Conservation (phyloP, 805 yeast species). For the Candida piceae region DNA sequence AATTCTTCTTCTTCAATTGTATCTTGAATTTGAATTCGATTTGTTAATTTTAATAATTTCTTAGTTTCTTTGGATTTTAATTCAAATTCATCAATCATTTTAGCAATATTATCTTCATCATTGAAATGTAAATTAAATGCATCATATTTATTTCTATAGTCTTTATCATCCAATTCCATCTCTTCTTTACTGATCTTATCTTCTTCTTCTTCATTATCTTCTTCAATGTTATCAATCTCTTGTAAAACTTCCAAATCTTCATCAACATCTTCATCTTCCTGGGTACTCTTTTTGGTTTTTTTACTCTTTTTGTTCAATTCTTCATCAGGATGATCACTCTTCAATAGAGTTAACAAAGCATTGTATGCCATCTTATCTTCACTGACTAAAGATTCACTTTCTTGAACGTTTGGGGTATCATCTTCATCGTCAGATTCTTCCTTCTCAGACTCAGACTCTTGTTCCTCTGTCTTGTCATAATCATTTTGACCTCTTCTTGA, state of each 20-base stretch:
- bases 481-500: constrained; percentile 33
- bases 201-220: constrained; percentile 10
- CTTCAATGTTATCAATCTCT: constrained; percentile 14
- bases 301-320: constrained; percentile 5
- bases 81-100: constrained; percentile 23
- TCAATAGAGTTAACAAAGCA: constrained; percentile 26
- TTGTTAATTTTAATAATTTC: constrained; percentile 17
- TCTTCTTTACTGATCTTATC: constrained; percentile 31
- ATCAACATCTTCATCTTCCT: no score
- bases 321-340: constrained; percentile 18
- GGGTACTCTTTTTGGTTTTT: constrained; percentile 7
- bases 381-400: constrained; percentile 17
- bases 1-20: constrained; percentile 23
- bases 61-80: constrained; percentile 7
- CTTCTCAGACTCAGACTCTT: no score
- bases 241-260: constrained; percentile 5
- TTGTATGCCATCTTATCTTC: constrained; percentile 23
- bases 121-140: constrained; percentile 79
- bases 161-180: constrained; percentile 33
- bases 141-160: constrained; percentile 37
- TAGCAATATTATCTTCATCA: constrained; percentile 35
- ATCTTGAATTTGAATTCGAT: constrained; percentile 7
- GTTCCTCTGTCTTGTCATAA: no score
- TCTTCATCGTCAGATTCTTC: constrained; percentile 24
- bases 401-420: constrained; percentile 20